phyloP scores from a whole-genome alignment of 352 stramenopile species.

The Phytophthora pistaciae region DNA sequence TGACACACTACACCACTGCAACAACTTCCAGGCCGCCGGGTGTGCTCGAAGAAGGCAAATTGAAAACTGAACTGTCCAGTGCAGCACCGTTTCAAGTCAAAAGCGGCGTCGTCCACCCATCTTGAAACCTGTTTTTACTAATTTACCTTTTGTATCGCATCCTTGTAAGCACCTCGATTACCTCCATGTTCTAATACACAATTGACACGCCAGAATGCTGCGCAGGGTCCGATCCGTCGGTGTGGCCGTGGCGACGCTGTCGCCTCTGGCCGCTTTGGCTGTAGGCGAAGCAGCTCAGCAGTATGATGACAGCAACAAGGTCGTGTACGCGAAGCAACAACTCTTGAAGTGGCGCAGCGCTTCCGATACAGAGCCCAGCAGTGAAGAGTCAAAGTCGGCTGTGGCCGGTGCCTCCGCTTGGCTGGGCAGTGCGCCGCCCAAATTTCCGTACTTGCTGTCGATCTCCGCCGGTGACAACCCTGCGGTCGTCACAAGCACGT shows the following conservation, averaged over 20 bases:
- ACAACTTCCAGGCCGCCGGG: neutral
- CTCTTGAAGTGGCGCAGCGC: slow-evolving; percentile 34
- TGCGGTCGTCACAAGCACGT: slow-evolving; percentile 37
- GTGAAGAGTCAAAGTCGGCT: slow-evolving; percentile 6
- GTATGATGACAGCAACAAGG: slow-evolving; percentile 49
- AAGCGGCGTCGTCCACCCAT: slow-evolving; percentile 23
- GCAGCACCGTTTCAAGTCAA: neutral
- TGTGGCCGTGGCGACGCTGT: slow-evolving; percentile 31
- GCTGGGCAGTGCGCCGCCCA: slow-evolving; percentile 59
- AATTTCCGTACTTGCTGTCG: slow-evolving; percentile 75
- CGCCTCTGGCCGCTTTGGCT: slow-evolving; percentile 31
- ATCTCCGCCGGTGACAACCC: slow-evolving; percentile 68
- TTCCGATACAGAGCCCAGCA: neutral
- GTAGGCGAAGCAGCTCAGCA: slow-evolving; percentile 52
- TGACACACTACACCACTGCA: neutral
- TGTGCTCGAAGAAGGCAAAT: slow-evolving; percentile 13
- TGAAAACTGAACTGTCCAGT: slow-evolving; percentile 13
- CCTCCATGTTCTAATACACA: slow-evolving; percentile 11
- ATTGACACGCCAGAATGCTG: slow-evolving; percentile 24
- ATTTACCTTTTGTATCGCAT: slow-evolving; percentile 24
- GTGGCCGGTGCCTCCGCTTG: slow-evolving; percentile 31
- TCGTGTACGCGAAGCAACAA: slow-evolving; percentile 46
- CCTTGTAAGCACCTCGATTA: neutral
- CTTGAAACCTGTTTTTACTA: neutral
- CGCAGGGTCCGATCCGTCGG: slow-evolving; percentile 20